Evolutionary conservation across 2,329 filamentous ascomycete species (phyloP).

Genomic region (Exophiala phaeomuriformis): DNA sequence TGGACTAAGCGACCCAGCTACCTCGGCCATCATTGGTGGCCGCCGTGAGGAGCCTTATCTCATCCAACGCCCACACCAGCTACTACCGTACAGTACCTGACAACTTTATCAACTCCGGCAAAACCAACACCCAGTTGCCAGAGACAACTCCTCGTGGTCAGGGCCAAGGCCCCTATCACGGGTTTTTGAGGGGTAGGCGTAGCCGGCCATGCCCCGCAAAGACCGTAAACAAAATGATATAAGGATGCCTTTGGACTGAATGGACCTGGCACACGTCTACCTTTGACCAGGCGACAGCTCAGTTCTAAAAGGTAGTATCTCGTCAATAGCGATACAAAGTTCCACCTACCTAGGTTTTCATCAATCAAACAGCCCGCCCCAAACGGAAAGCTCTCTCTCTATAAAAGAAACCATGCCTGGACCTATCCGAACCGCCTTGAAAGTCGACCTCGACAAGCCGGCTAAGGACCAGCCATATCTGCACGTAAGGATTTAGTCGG

Average conservation of each 20-base stretch:
- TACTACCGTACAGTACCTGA: neutral
- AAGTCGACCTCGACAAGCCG: conserved; percentile 65
- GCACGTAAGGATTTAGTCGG: conserved; percentile 50
- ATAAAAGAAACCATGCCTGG: conserved; percentile 17
- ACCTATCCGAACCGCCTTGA: conserved; percentile 60
- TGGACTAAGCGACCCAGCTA: conserved; percentile 5
- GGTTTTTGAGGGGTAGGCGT: conserved; percentile 15
- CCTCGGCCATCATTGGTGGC: conserved; percentile 14
- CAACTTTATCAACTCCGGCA: neutral
- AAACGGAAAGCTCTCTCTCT: neutral
- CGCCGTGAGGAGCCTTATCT: conserved; percentile 15
- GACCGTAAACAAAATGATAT: conserved; percentile 13
- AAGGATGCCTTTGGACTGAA: neutral
- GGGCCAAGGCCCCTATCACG: conserved; percentile 12
- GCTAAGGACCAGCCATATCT: conserved; percentile 62
- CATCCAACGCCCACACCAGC: conserved; percentile 12
- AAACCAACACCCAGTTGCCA: neutral
- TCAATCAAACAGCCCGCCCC: neutral
- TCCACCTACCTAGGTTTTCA: neutral
- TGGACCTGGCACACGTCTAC: no score
- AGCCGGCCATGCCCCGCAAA: conserved; percentile 18
- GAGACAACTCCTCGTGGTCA: conserved; percentile 6
- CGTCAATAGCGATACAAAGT: no score
- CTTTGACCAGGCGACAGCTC: no score
- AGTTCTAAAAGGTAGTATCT: no score